Percentiles rank a stretch among this genome's conserved stretches.
phyloP scores from a whole-genome alignment of 2,329 filamentous ascomycete species.

The Aspergillus fijiensis region DNA sequence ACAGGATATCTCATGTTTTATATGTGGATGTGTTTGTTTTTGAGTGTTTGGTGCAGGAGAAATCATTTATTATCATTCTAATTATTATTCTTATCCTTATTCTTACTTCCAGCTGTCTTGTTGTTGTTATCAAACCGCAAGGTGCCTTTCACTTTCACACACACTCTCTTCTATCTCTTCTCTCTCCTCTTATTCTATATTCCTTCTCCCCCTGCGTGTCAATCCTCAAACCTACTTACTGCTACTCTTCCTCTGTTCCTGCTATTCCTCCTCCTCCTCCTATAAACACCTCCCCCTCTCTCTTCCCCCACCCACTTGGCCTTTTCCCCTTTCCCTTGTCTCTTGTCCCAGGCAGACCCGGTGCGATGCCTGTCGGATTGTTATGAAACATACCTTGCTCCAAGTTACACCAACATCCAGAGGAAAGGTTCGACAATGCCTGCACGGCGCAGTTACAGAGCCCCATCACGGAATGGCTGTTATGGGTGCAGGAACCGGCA shows the following conservation, averaged over 20 bases:
- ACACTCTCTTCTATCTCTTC: not conserved
- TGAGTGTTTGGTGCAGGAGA: too few species aligned
- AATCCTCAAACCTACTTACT: not conserved
- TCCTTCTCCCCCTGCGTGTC: not conserved
- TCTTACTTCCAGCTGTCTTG: not conserved
- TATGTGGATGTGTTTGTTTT: not conserved
- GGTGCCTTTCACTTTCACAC: not conserved
- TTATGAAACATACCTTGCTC: not conserved
- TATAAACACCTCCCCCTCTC: not conserved
- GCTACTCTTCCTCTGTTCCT: not conserved
- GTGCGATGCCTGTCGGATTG: not conserved
- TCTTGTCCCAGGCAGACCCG: not conserved
- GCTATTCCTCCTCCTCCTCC: not conserved
- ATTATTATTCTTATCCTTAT: too few species aligned
- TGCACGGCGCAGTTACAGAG: conserved; percentile 15
- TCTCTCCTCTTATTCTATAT: not conserved
- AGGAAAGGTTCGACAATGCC: conserved; percentile 16
- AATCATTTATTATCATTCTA: not conserved
- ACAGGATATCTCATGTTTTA: not conserved
- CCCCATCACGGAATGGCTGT: conserved; percentile 20
- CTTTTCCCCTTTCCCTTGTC: not conserved
- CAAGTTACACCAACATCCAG: conserved; percentile 3
- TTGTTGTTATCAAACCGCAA: not conserved
- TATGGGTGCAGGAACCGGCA: conserved; percentile 20
- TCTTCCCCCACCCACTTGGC: not conserved